Conservation (phyloP, 306 rosid species). For the Betula pendula region DNA sequence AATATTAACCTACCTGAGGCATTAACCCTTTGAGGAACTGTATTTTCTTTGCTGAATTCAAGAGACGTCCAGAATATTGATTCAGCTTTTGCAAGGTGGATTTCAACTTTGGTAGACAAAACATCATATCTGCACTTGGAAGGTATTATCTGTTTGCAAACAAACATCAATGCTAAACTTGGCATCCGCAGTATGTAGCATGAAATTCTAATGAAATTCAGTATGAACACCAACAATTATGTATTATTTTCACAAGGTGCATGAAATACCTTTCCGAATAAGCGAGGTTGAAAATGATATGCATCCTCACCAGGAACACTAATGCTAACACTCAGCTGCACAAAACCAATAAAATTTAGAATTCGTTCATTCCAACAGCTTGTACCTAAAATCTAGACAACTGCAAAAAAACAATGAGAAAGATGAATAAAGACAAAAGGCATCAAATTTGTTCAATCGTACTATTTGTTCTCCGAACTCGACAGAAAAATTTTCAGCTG, state of each 20-base stretch:
- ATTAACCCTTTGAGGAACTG: slow-evolving; percentile 39
- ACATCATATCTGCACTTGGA: slow-evolving; percentile 53
- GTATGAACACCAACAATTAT: background rate
- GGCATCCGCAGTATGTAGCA: slow-evolving; percentile 3
- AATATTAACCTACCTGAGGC: slow-evolving; percentile 47
- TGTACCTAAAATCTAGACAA: slow-evolving; percentile 5
- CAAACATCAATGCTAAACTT: slow-evolving; percentile 21
- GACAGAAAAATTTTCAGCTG: slow-evolving; percentile 47
- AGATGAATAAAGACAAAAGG: slow-evolving; percentile 1
- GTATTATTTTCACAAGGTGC: background rate
- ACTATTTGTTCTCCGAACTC: slow-evolving; percentile 92
- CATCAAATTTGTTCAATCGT: slow-evolving; percentile 32
- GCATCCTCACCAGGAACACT: slow-evolving; percentile 61
- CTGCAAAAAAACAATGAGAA: slow-evolving; percentile 1
- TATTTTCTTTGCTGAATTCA: slow-evolving; percentile 50
- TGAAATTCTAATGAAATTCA: background rate
- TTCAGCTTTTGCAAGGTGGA: slow-evolving; percentile 77
- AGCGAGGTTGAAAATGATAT: slow-evolving; percentile 69
- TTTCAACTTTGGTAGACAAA: slow-evolving; percentile 78
- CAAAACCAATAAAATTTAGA: slow-evolving; percentile 22
- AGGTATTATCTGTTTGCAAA: slow-evolving; percentile 59
- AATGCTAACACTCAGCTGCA: slow-evolving; percentile 74
- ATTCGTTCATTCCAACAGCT: slow-evolving; percentile 1
- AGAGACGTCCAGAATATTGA: slow-evolving; percentile 57
- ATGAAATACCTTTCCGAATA: slow-evolving; percentile 77